These are phyloP conservation scores for Leishmania braziliensis DNA, from an alignment of 208 protist species.

Conservation along the genomic window DNA sequence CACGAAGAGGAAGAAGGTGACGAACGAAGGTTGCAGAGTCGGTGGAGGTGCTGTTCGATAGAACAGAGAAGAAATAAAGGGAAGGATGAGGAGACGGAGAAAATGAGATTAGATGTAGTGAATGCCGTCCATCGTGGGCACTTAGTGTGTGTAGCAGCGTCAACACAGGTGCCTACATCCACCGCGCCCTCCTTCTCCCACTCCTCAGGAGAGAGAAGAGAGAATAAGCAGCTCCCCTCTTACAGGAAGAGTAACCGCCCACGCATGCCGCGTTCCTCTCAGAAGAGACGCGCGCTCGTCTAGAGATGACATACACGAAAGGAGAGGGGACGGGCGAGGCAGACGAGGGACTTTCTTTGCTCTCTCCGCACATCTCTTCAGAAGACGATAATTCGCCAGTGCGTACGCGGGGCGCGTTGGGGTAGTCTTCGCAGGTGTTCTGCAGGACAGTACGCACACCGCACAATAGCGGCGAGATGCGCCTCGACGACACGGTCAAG, in stretches of 20 bases:
- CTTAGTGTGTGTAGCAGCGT: neutral
- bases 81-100: neutral
- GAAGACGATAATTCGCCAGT: neutral
- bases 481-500: neutral
- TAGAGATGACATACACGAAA: neutral
- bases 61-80: neutral
- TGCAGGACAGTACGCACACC: neutral
- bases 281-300: neutral
- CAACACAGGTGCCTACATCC: neutral
- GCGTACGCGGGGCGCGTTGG: neutral
- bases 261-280: neutral
- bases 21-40: neutral
- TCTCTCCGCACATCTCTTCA: neutral
- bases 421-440: neutral
- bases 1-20: neutral
- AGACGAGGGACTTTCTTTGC: neutral
- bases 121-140: neutral
- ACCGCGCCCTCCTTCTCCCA: neutral
- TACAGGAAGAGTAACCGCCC: neutral
- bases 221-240: neutral
- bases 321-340: neutral
- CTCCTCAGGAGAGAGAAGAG: neutral
- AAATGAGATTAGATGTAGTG: neutral
- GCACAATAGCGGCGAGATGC: neutral
- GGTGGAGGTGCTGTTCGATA: too few species aligned